Evolutionary conservation across 495 filamentous ascomycete genomes (phyloP).

Genomic region (Xylaria telfairii): DNA sequence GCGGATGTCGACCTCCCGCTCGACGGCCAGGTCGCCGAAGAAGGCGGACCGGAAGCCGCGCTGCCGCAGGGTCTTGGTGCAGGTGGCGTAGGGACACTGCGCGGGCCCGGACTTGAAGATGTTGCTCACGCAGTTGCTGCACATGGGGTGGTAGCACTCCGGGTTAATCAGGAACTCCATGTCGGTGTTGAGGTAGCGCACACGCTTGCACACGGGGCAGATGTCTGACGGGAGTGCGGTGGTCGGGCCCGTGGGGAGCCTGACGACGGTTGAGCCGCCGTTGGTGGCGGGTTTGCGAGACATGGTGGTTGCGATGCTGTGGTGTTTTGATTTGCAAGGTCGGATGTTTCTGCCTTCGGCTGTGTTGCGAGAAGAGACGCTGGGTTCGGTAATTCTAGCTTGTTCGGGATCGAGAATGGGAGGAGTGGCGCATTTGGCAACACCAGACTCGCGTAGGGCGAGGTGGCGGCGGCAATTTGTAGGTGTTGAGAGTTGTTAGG

Average conservation of each 20-base stretch:
- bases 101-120: constrained; percentile 91
- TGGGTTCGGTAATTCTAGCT: background rate
- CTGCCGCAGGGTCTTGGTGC: constrained; percentile 82
- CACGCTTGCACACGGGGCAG: constrained; percentile 96
- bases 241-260: constrained; percentile 20
- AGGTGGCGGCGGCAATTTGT: background rate
- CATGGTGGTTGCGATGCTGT: constrained; percentile 32
- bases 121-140: constrained; percentile 89
- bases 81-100: constrained; percentile 87
- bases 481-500: background rate
- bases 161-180: constrained; percentile 96
- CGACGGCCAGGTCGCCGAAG: constrained; percentile 87
- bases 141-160: constrained; percentile 99
- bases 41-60: constrained; percentile 83
- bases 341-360: background rate
- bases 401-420: background rate
- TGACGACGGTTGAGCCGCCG: constrained; percentile 23
- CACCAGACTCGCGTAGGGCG: constrained; percentile 3
- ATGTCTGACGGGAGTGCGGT: constrained; percentile 64
- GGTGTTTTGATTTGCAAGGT: background rate
- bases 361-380: background rate
- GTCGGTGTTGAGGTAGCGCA: constrained; percentile 89
- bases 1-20: constrained; percentile 93
- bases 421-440: constrained; percentile 14
- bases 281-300: constrained; percentile 34